These are phyloP conservation scores for Capsella rubella DNA, from an alignment of 441 rosid species.

Conservation along the genomic window DNA sequence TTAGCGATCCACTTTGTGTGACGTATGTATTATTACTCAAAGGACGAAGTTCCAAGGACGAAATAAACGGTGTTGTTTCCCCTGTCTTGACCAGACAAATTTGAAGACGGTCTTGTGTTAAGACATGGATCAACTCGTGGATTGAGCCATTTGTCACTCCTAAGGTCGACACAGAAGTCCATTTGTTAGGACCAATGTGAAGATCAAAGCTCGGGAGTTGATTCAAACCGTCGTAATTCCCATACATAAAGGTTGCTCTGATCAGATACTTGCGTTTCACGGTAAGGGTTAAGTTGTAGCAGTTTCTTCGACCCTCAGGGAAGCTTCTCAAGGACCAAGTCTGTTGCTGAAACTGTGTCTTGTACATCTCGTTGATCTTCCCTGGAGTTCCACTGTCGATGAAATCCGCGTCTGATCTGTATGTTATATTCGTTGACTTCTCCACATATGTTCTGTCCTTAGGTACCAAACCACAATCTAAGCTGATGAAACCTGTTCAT, in stretches of 20 bases:
- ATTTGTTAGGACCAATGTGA: constrained; percentile 42
- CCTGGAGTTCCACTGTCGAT: constrained; percentile 25
- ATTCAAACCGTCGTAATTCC: constrained; percentile 44
- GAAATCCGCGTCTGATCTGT: constrained; percentile 44
- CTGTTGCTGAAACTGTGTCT: constrained; percentile 30
- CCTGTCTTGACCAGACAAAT: constrained; percentile 48
- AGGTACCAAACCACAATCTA: constrained; percentile 47
- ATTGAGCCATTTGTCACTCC: constrained; percentile 28
- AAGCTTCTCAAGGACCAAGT: constrained; percentile 47
- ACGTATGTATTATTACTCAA: constrained; percentile 22
- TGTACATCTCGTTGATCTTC: constrained; percentile 24
- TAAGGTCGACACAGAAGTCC: constrained; percentile 25
- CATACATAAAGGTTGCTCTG: constrained; percentile 48
- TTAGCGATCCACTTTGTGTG: constrained; percentile 42
- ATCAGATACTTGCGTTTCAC: constrained; percentile 38
- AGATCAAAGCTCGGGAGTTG: constrained; percentile 41
- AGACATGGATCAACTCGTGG: constrained; percentile 42
- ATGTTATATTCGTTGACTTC: constrained; percentile 36
- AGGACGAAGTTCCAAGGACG: constrained; percentile 44
- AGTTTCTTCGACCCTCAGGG: constrained; percentile 50
- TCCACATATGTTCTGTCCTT: constrained; percentile 26
- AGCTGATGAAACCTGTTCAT: constrained; percentile 50
- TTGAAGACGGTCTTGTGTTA: constrained; percentile 21
- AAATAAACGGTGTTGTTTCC: constrained; percentile 45
- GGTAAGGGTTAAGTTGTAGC: constrained; percentile 46